Evolutionary conservation across 495 filamentous ascomycete species (phyloP), one percentile per base, ranked within the genome.

Genomic region (Neurospora discreta): DNA sequence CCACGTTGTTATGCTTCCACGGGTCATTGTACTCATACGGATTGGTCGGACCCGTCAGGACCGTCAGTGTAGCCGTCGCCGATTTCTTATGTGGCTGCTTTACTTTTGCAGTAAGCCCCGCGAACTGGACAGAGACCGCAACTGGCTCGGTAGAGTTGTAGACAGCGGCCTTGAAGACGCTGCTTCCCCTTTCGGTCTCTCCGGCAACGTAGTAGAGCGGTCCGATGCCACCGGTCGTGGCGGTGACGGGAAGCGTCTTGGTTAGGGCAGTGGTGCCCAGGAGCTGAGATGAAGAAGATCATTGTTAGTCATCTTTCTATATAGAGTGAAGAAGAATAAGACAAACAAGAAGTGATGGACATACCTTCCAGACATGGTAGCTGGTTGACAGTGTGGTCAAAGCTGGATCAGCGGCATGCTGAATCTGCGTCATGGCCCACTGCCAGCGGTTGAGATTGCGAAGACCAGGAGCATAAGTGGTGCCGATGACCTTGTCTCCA

Each of bases 171-270:
- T 92, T 92, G 79, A 90, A 86, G 69, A 83, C 77, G 46, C 84
- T 79, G 20, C 80, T 78, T 18, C 80, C 78, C 5, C 75, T 74
- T 8, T 80, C 72, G 67, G 79, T 77, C 41, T 44, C 74, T 18
- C 82, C 82, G 3, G 88, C 88, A 3, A 88, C 89, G 77, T 86
- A 91, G 79, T 87, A 92, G 0, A 87, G 75, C 0, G 89, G 89
- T 7, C 83, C 82, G 18, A 75, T 75, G 0, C 79, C 74, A 7
- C 83, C 83, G 73, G 87, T 82, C 5, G 74, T 73, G 1, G 78
- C 78, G 16, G 81, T 80, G 30, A 78, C 78, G 3, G 83, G 87
- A 5, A 90, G 82, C 3, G 85, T 87, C 10, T 85, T 82, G n/a
- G 83, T 82, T n/a, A 90, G 82, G 58, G 80, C 83, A 74, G 87